A percentile compares a stretch with the other conserved stretches of the same genome.
Evolutionary conservation across 768 basidiomycete species (phyloP).

Genomic region (Xerocomus potaroensis): DNA sequence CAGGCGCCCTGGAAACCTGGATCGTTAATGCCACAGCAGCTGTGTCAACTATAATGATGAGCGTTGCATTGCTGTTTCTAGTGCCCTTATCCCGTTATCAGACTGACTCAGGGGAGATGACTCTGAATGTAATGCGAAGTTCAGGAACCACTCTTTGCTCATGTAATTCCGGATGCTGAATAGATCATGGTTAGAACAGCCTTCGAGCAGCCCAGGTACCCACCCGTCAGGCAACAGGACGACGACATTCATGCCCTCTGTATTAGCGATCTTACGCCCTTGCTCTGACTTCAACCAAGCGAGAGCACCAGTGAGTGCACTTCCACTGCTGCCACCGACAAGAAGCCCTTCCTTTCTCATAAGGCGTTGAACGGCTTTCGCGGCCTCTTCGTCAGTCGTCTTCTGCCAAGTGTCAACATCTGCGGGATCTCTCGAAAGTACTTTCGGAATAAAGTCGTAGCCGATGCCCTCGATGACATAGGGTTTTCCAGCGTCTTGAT

Average conservation of each 20-base stretch:
- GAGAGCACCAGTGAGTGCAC: slow-evolving; percentile 73
- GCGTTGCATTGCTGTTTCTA: slow-evolving; percentile 4
- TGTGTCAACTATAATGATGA: slow-evolving; percentile 3
- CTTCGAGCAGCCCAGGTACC: slow-evolving; percentile 20
- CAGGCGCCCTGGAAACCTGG: background rate
- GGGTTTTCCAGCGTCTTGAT: slow-evolving; percentile 35
- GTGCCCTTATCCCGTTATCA: background rate
- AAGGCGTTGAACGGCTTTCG: slow-evolving; percentile 64
- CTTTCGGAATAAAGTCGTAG: slow-evolving; percentile 88
- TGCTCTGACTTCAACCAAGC: slow-evolving; percentile 70
- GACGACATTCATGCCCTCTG: slow-evolving; percentile 81
- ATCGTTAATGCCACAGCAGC: background rate
- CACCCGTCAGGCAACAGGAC: slow-evolving; percentile 88
- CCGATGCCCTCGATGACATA: slow-evolving; percentile 97
- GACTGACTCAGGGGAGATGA: slow-evolving; percentile 36
- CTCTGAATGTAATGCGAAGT: slow-evolving; percentile 54
- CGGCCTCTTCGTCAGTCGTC: slow-evolving; percentile 76
- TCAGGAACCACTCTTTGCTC: slow-evolving; percentile 89
- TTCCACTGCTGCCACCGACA: slow-evolving; percentile 92
- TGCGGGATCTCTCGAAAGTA: slow-evolving; percentile 58
- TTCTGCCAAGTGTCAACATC: slow-evolving; percentile 84
- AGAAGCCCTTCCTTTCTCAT: slow-evolving; percentile 87
- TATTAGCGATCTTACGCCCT: slow-evolving; percentile 59
- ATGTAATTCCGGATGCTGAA: slow-evolving; percentile 87
- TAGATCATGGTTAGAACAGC: background rate